These are phyloP conservation scores for Phytopythium aichiense DNA, from an alignment of 352 stramenopile species.

Conservation along the genomic window DNA sequence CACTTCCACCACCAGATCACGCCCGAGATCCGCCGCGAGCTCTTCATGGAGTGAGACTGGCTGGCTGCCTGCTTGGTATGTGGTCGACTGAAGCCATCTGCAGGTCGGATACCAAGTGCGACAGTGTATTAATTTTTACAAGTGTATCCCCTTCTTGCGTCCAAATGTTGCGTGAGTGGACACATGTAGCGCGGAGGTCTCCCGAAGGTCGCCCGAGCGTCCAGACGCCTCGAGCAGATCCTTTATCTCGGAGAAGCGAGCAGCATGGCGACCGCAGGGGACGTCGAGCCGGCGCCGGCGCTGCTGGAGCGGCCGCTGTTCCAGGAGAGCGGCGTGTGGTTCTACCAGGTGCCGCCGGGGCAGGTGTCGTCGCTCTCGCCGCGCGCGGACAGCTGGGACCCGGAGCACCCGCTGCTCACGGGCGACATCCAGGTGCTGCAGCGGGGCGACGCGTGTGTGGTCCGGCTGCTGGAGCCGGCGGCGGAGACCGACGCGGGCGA, in stretches of 20 bases:
- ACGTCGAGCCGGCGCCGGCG: constrained; percentile 22
- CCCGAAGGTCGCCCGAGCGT: background rate
- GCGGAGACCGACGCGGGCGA: background rate
- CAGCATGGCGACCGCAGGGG: background rate
- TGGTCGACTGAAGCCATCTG: background rate
- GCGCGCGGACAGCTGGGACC: constrained; percentile 78
- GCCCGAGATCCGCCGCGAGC: constrained; percentile 96
- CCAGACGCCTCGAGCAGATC: background rate
- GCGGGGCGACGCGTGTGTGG: constrained; percentile 62
- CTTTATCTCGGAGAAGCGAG: background rate
- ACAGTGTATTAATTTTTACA: constrained; percentile 4
- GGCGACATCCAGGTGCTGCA: constrained; percentile 66
- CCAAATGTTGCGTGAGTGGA: background rate
- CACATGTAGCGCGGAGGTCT: background rate
- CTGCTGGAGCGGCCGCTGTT: constrained; percentile 79
- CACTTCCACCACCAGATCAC: constrained; percentile 98
- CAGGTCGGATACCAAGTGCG: background rate
- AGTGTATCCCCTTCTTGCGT: background rate
- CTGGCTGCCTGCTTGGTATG: too few species aligned
- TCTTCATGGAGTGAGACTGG: constrained; percentile 72
- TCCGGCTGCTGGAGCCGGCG: constrained; percentile 75
- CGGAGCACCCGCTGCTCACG: constrained; percentile 78
- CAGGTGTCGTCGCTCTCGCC: constrained; percentile 73
- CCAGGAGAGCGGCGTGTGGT: constrained; percentile 71
- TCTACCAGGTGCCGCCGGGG: constrained; percentile 73